A percentile compares a stretch with the other conserved stretches of the same genome.
These are phyloP conservation scores for Viola pubescens DNA, from an alignment of 441 rosid genomes.

Conservation along the genomic window DNA sequence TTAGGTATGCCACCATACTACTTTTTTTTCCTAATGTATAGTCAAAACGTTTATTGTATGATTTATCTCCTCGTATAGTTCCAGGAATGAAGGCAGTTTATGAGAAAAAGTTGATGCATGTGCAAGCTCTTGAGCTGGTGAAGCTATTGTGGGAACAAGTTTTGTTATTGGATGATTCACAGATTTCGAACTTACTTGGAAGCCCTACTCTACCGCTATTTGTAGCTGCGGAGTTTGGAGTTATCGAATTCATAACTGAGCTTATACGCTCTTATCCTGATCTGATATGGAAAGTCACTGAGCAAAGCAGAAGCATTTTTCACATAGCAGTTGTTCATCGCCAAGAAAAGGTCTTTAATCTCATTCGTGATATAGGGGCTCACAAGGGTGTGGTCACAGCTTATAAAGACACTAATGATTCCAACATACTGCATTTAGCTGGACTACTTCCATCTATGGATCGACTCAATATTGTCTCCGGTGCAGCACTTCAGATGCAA, in stretches of 20 bases:
- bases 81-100: conserved; percentile 21
- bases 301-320: conserved; percentile 25
- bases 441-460: conserved; percentile 29
- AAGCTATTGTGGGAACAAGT: conserved; percentile 21
- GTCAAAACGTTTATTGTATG: not conserved
- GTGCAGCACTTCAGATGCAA: conserved; percentile 43
- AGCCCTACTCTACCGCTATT: conserved; percentile 14
- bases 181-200: conserved; percentile 13
- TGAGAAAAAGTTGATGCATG: conserved; percentile 21
- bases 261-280: conserved; percentile 25
- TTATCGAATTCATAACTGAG: conserved; percentile 18
- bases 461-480: conserved; percentile 31
- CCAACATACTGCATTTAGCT: conserved; percentile 37
- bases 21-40: not conserved
- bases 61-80: conserved; percentile 15
- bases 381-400: conserved; percentile 22
- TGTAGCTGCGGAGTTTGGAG: conserved; percentile 23
- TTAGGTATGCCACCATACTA: not conserved
- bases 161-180: conserved; percentile 17
- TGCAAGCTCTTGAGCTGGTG: conserved; percentile 25
- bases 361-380: conserved; percentile 25
- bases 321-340: conserved; percentile 27
- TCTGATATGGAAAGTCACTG: conserved; percentile 29
- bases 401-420: conserved; percentile 18
- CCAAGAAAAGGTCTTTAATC: conserved; percentile 25